Evolutionary conservation across 2,329 filamentous ascomycete genomes (phyloP).

Genomic region (Monosporascus sp.): DNA sequence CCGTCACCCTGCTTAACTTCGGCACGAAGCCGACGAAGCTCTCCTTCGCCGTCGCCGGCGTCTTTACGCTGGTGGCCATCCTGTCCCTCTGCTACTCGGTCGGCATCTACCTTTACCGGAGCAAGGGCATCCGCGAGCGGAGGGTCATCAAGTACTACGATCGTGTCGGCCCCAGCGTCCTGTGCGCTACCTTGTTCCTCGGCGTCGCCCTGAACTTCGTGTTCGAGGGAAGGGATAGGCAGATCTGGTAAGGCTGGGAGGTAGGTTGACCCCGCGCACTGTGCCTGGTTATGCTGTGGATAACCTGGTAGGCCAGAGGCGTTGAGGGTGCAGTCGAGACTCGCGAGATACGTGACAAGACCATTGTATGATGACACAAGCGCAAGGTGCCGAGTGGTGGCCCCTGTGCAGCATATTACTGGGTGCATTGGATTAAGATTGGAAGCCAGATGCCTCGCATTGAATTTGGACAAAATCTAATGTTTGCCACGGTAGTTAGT

Average conservation of each 20-base stretch:
- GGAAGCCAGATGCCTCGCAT: no score
- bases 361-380: no score
- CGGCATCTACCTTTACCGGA: slow-evolving; percentile 81
- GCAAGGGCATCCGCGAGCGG: slow-evolving; percentile 75
- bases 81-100: slow-evolving; percentile 77
- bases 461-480: no score
- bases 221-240: slow-evolving; percentile 62
- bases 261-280: background rate
- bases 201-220: slow-evolving; percentile 78
- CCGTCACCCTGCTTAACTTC: slow-evolving; percentile 79
- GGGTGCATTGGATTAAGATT: no score
- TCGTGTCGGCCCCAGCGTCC: slow-evolving; percentile 71
- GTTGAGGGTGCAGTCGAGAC: no score
- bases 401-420: no score
- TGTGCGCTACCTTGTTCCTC: slow-evolving; percentile 68
- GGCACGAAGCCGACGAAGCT: slow-evolving; percentile 50
- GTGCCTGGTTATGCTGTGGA: background rate
- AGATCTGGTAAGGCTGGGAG: slow-evolving; percentile 39
- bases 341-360: no score
- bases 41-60: slow-evolving; percentile 64
- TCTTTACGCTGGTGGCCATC: slow-evolving; percentile 79
- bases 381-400: no score
- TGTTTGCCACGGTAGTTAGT: no score
- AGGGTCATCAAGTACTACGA: slow-evolving; percentile 91
- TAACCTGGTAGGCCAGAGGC: no score